phyloP scores from a whole-genome alignment of 495 filamentous ascomycete species.

The Lasiosphaeria ovina region DNA sequence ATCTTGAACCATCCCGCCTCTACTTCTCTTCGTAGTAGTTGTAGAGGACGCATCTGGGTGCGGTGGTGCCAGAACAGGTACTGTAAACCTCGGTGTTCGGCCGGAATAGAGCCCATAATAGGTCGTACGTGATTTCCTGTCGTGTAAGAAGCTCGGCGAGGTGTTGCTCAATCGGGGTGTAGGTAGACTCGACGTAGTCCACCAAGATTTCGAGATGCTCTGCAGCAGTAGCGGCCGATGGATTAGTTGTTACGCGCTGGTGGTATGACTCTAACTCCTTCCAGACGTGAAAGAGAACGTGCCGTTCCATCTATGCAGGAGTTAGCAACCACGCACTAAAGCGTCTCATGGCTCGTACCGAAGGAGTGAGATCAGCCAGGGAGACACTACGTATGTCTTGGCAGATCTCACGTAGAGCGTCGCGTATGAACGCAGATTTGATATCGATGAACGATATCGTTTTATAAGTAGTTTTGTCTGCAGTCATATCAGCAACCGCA shows the following conservation, averaged over 20 bases:
- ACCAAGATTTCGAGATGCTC: constrained; percentile 3
- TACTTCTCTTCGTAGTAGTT: constrained; percentile 6
- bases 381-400: constrained; percentile 6
- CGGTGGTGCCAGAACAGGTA: neutral
- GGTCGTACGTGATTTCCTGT: constrained; percentile 4
- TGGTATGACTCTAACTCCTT: constrained; percentile 2
- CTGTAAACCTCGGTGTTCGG: constrained; percentile 2
- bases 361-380: constrained; percentile 2
- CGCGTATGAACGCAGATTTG: constrained; percentile 4
- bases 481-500: neutral
- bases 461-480: neutral
- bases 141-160: neutral
- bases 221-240: constrained; percentile 2
- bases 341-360: neutral
- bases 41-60: constrained; percentile 3
- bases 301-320: neutral
- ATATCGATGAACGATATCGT: constrained; percentile 3
- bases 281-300: constrained; percentile 2
- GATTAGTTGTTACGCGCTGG: neutral
- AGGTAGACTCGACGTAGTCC: constrained; percentile 5
- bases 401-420: constrained; percentile 3
- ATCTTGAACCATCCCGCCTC: constrained; percentile 3
- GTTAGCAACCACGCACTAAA: neutral
- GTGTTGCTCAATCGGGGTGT: constrained; percentile 3
- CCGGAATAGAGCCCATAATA: neutral